Evolutionary conservation across 257 asterid genomes (phyloP), one percentile per base, ranked within the genome.

Genomic region (Nicotiana benthamiana): DNA sequence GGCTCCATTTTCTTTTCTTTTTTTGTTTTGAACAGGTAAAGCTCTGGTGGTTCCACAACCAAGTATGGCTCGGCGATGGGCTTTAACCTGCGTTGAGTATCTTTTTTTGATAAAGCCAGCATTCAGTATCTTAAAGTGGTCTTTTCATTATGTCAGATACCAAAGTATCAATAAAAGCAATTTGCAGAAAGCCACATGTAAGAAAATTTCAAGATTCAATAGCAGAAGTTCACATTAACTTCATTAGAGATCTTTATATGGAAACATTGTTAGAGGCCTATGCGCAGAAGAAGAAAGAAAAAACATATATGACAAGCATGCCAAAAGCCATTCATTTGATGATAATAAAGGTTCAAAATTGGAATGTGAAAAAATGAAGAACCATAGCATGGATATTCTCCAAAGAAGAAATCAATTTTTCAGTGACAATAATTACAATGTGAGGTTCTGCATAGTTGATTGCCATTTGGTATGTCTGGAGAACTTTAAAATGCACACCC

Each of bases 151-250:
- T 15, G 56, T 51, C 56, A 51, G 56, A 51, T 12, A 2, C 48
- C 18, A 51, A 51, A 51, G 18, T 13, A 51, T 51, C 56, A 15
- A 51, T 4, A 51, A 51, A 51, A 51, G 57, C 77, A 70, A 20
- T 70, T 70, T 40, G 77, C 59, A 70, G 34, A 70, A n/a, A 70
- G 34, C 77, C 59, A 70, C 57, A 20, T 1, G 34, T 43, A 56
- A 70, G 59, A 70, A 70, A 70, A 70, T 43, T 12, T 70, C 77
- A 40, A 70, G 22, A 43, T 43, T 70, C 77, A 70, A 43, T 70
- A 0, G 7, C 59, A 43, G 7, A 43, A 70, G 30, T 26, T 70
- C 17, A 32, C 77, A 13, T 43, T 43, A 70, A 53, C 7, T 56
- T 56, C 62, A 56, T 6, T 56, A 56, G 62, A 56, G 9, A 56